Percentiles rank a stretch among this genome's conserved stretches.
Conservation (phyloP, 345 rosid genomes). For the Cardamine chenopodiifolia region DNA sequence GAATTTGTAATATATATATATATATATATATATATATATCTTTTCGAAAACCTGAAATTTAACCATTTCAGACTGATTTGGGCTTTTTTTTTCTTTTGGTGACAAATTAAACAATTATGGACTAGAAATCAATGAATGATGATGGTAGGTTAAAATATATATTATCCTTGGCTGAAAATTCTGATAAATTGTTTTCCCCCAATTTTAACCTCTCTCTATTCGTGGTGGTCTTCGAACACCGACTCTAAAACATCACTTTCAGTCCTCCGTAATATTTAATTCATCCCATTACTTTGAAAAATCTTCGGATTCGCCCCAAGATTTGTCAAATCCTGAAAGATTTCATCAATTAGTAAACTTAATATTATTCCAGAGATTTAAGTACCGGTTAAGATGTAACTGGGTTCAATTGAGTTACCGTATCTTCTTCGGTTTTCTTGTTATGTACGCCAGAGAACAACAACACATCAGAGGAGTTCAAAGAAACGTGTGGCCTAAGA, state of each 20-base stretch:
- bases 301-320: conserved; percentile 40
- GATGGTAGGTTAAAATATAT: conserved; percentile 18
- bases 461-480: conserved; percentile 31
- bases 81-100: background rate
- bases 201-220: conserved; percentile 40
- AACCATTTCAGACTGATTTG: conserved; percentile 14
- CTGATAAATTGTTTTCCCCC: background rate
- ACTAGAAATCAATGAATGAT: conserved; percentile 28
- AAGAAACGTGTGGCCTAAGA: conserved; percentile 43
- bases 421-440: conserved; percentile 23
- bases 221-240: conserved; percentile 40
- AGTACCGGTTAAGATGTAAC: background rate
- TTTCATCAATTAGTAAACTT: background rate
- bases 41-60: conserved; percentile 26
- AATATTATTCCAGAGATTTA: background rate
- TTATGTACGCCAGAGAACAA: conserved; percentile 32
- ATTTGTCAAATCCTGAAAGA: conserved; percentile 26
- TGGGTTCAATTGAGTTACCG: background rate
- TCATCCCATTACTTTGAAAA: conserved; percentile 42
- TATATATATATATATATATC: too few species aligned
- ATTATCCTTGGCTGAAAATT: conserved; percentile 7
- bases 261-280: conserved; percentile 41
- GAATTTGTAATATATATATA: background rate
- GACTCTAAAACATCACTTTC: conserved; percentile 40
- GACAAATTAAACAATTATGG: conserved; percentile 4